Evolutionary conservation across 129 eudicot species (phyloP).

Genomic region (Apium graveolens): DNA sequence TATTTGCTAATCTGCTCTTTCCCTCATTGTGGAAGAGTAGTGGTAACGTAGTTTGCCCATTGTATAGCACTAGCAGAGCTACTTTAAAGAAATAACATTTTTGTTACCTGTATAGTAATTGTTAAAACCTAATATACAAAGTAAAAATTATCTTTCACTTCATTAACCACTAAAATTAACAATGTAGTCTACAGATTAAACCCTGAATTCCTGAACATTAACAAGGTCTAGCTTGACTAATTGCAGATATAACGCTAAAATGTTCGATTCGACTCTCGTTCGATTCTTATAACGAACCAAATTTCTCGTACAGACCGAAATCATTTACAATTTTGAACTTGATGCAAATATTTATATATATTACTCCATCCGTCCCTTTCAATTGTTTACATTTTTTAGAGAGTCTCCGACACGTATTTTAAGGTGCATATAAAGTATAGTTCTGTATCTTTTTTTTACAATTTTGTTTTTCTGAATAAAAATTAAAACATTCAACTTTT

Average conservation of each 20-base stretch:
- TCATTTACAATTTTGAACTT: not conserved
- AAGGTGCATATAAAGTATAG: too few species aligned
- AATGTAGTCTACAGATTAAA: not conserved
- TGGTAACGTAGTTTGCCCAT: not conserved
- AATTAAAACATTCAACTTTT: too few species aligned
- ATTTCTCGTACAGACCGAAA: not conserved
- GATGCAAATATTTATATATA: too few species aligned
- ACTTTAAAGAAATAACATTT: not conserved
- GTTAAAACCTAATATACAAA: not conserved
- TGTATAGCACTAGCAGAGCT: conserved; percentile 10
- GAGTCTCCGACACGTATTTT: too few species aligned
- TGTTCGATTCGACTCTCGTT: too few species aligned
- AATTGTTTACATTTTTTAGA: too few species aligned
- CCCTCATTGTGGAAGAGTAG: not conserved
- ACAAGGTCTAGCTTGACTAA: not conserved
- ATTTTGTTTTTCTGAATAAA: too few species aligned
- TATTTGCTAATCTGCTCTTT: not conserved
- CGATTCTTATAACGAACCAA: not conserved
- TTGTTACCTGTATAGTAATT: not conserved
- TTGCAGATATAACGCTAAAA: not conserved
- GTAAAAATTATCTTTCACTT: not conserved
- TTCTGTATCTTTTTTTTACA: too few species aligned
- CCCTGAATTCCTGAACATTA: not conserved
- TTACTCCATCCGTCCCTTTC: too few species aligned
- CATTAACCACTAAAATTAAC: not conserved